These are phyloP conservation scores for Coemansia sp. DNA, from an alignment of 192 early-diverging fungal species.

Conservation along the genomic window DNA sequence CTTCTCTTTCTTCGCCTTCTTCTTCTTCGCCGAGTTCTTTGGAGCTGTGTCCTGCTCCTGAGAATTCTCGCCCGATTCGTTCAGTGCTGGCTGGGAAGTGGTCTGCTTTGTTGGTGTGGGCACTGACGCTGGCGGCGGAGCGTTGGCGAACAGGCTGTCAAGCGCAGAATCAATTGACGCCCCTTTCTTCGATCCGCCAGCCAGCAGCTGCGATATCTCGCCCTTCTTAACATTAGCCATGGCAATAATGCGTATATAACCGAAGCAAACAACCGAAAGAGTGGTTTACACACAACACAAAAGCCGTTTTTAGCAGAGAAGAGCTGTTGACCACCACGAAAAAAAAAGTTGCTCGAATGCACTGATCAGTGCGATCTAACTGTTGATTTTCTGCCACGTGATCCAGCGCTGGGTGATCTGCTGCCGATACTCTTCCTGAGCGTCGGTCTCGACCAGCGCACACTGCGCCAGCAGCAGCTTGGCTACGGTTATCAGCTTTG, in stretches of 20 bases:
- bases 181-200: slow-evolving; percentile 20
- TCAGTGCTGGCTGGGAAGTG: not conserved
- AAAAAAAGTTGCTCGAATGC: not conserved
- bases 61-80: not conserved
- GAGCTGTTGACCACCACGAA: not conserved
- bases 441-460: slow-evolving; percentile 17
- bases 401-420: slow-evolving; percentile 15
- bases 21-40: too few relatives aligned
- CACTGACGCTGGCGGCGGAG: slow-evolving; percentile 22
- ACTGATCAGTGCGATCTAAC: not conserved
- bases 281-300: too few relatives aligned
- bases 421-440: slow-evolving; percentile 16
- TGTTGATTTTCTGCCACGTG: slow-evolving; percentile 17
- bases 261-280: slow-evolving; percentile 2
- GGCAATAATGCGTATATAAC: not conserved
- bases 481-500: slow-evolving; percentile 15
- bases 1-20: slow-evolving; percentile 11
- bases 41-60: not conserved
- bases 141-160: slow-evolving; percentile 62
- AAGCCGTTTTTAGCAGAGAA: too few relatives aligned
- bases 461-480: slow-evolving; percentile 34
- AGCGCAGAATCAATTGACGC: slow-evolving; percentile 50
- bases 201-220: slow-evolving; percentile 41
- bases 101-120: too few relatives aligned
- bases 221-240: slow-evolving; percentile 8